Evolutionary conservation across 495 filamentous ascomycete genomes (phyloP).

Genomic region (Stereocaulon alpinum): DNA sequence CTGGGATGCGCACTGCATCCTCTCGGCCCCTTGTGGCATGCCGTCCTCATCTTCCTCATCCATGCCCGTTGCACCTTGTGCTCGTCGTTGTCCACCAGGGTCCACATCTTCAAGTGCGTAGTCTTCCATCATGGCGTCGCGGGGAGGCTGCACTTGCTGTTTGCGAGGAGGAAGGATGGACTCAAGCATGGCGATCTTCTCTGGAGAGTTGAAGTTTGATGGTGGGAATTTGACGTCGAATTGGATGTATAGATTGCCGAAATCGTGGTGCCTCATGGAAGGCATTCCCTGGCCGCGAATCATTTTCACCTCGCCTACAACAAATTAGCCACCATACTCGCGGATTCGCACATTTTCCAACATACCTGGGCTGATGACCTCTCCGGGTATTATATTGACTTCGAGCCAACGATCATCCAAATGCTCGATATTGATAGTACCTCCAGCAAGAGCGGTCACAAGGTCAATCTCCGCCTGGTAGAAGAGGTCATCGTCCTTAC

Average conservation of each 20-base stretch:
- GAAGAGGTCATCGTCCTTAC: slow-evolving; percentile 92
- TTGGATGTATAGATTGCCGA: slow-evolving; percentile 93
- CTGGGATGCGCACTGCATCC: slow-evolving; percentile 96
- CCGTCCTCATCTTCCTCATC: slow-evolving; percentile 72
- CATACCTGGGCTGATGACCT: slow-evolving; percentile 89
- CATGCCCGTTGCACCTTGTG: slow-evolving; percentile 56
- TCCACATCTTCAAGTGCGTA: slow-evolving; percentile 75
- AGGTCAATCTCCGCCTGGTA: slow-evolving; percentile 94
- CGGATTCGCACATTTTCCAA: slow-evolving; percentile 11
- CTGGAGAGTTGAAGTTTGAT: slow-evolving; percentile 37
- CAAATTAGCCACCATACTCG: slow-evolving; percentile 19
- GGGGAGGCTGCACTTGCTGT: slow-evolving; percentile 49
- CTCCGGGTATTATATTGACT: slow-evolving; percentile 80
- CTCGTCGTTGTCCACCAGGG: slow-evolving; percentile 56
- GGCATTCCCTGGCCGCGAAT: slow-evolving; percentile 98
- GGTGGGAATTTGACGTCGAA: slow-evolving; percentile 94
- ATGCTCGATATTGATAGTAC: slow-evolving; percentile 83
- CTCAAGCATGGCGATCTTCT: slow-evolving; percentile 55
- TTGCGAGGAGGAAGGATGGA: slow-evolving; percentile 66
- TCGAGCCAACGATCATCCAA: slow-evolving; percentile 94
- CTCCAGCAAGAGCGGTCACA: slow-evolving; percentile 87
- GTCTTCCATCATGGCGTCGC: slow-evolving; percentile 85
- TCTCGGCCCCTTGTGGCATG: slow-evolving; percentile 71
- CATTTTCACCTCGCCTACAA: slow-evolving; percentile 76
- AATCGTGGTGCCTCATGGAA: slow-evolving; percentile 89